These are phyloP conservation scores for Thielaviopsis euricoi DNA, from an alignment of 2,329 filamentous ascomycete genomes.

Conservation along the genomic window DNA sequence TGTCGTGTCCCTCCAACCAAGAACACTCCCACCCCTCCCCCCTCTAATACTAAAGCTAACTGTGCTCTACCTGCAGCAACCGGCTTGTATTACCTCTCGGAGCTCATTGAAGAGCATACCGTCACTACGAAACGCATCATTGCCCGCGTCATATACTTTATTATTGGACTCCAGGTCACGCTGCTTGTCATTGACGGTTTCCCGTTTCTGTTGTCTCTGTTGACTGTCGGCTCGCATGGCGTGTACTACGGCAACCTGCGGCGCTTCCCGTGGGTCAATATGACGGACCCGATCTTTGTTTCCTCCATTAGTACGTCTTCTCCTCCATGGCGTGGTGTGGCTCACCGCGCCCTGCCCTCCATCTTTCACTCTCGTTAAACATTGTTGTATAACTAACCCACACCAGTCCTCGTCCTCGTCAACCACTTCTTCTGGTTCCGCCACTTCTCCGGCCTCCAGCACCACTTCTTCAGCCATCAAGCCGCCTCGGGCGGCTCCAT, in stretches of 20 bases:
- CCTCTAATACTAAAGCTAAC: background rate
- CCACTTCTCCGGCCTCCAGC: constrained; percentile 59
- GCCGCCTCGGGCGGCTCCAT: constrained; percentile 28
- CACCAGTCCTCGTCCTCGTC: constrained; percentile 55
- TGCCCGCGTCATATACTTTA: constrained; percentile 64
- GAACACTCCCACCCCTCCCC: no score
- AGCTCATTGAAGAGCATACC: constrained; percentile 95
- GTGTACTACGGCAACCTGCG: constrained; percentile 80
- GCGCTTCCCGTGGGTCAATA: constrained; percentile 58
- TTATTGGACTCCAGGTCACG: constrained; percentile 57
- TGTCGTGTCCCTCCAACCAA: constrained; percentile 10
- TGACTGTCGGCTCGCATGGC: constrained; percentile 67
- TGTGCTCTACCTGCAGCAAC: constrained; percentile 43
- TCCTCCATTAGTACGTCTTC: constrained; percentile 53
- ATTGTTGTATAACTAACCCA: background rate
- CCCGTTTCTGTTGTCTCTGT: constrained; percentile 53
- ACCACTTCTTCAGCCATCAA: constrained; percentile 32
- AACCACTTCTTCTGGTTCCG: constrained; percentile 97
- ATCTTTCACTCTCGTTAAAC: no score
- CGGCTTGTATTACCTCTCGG: constrained; percentile 95
- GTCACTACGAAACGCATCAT: constrained; percentile 82
- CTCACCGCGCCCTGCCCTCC: background rate
- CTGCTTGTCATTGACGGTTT: constrained; percentile 75
- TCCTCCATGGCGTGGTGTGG: no score
- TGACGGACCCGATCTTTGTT: constrained; percentile 76